Evolutionary conservation across 2,329 filamentous ascomycete genomes (phyloP).

Genomic region (Xylaria sp.): DNA sequence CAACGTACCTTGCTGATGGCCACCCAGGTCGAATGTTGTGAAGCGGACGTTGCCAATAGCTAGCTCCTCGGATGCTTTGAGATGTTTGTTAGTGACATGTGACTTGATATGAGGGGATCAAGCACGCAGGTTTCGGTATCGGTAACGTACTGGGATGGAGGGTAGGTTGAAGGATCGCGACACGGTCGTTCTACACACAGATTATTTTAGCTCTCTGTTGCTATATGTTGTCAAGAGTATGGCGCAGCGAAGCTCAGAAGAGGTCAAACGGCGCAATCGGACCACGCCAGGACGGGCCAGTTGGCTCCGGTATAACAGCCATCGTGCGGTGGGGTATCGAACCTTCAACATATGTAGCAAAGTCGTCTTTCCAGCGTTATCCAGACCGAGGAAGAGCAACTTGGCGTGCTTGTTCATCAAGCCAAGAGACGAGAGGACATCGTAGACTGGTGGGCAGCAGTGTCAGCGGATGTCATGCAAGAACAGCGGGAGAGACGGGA

Average conservation of each 20-base stretch:
- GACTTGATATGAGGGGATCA: slow-evolving; percentile 36
- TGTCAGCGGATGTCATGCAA: slow-evolving; percentile 42
- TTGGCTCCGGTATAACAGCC: slow-evolving; percentile 4
- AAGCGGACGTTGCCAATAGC: slow-evolving; percentile 94
- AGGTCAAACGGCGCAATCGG: slow-evolving; percentile 28
- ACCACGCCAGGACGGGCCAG: slow-evolving; percentile 11
- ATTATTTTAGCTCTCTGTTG: slow-evolving; percentile 20
- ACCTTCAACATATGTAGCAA: slow-evolving; percentile 96
- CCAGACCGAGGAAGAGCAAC: slow-evolving; percentile 90
- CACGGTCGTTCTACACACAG: slow-evolving; percentile 80
- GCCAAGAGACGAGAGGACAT: slow-evolving; percentile 86
- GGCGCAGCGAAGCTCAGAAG: not conserved
- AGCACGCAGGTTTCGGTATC: slow-evolving; percentile 23
- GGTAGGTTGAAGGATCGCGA: slow-evolving; percentile 89
- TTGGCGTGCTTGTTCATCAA: slow-evolving; percentile 97
- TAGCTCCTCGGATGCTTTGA: slow-evolving; percentile 85
- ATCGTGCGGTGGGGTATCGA: slow-evolving; percentile 49
- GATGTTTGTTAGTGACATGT: slow-evolving; percentile 44
- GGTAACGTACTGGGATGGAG: slow-evolving; percentile 82
- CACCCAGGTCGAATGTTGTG: slow-evolving; percentile 93
- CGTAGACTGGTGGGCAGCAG: slow-evolving; percentile 74
- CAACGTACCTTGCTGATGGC: slow-evolving; percentile 84
- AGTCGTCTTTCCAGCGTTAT: slow-evolving; percentile 95
- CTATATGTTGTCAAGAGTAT: slow-evolving; percentile 2
- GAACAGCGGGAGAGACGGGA: slow-evolving; percentile 31